A percentile compares a stretch with the other conserved stretches of the same genome.
These are phyloP conservation scores for Elsinoe ampelina DNA, from an alignment of 2,329 filamentous ascomycete species.

Conservation along the genomic window DNA sequence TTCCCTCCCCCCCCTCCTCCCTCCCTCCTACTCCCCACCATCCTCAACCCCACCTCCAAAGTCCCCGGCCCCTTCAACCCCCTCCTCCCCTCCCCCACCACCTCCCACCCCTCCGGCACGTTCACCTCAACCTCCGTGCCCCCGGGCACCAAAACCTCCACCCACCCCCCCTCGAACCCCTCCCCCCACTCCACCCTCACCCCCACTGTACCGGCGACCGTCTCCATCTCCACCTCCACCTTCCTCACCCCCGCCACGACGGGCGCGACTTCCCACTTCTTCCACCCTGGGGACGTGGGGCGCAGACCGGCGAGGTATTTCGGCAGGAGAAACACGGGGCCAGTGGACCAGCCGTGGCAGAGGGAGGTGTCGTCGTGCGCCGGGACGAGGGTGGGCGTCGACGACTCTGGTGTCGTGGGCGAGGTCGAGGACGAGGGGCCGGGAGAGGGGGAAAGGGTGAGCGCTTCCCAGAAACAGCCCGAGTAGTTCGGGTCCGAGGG, in stretches of 20 bases:
- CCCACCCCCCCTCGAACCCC: neutral
- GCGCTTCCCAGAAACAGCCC: constrained; percentile 14
- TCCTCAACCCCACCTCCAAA: neutral
- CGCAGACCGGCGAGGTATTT: neutral
- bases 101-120: neutral
- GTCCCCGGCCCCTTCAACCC: neutral
- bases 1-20: neutral
- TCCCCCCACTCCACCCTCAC: neutral
- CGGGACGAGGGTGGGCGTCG: neutral
- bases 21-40: neutral
- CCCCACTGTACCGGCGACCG: neutral
- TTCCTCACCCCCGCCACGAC: neutral
- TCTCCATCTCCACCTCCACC: neutral
- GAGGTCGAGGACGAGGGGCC: too few relatives aligned
- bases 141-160: neutral
- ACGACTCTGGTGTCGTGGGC: too few relatives aligned
- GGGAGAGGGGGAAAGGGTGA: neutral
- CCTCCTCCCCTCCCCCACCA: neutral
- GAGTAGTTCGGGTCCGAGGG: constrained; percentile 11
- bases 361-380: neutral
- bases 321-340: neutral
- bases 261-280: neutral
- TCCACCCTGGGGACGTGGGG: neutral
- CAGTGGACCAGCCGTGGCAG: neutral
- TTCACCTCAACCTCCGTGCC: neutral